Evolutionary conservation across 768 basidiomycete genomes (phyloP).

Genomic region (Hericium coralloides): DNA sequence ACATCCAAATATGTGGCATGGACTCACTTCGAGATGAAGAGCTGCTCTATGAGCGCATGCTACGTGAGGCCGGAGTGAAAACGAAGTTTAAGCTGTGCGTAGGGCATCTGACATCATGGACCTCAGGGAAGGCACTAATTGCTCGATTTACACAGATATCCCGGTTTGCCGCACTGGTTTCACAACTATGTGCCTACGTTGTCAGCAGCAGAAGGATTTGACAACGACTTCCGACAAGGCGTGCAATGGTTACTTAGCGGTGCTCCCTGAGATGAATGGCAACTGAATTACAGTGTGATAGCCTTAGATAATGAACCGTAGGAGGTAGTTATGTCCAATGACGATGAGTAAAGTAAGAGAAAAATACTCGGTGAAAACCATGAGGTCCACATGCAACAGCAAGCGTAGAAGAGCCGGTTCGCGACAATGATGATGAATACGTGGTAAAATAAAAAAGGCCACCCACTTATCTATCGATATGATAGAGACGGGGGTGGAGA

Average conservation of each 20-base stretch:
- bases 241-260: neutral
- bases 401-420: neutral
- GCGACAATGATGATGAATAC: neutral
- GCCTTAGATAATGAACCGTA: neutral
- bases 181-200: neutral
- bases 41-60: slow-evolving; percentile 8
- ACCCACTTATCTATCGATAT: neutral
- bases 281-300: neutral
- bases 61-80: slow-evolving; percentile 11
- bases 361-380: neutral
- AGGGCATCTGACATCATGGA: neutral
- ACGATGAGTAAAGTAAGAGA: neutral
- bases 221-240: neutral
- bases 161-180: neutral
- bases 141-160: neutral
- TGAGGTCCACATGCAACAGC: neutral
- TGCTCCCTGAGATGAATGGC: neutral
- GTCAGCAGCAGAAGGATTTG: neutral
- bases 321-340: neutral
- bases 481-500: neutral
- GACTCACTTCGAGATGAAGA: slow-evolving; percentile 16
- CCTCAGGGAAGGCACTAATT: neutral
- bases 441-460: neutral
- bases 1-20: slow-evolving; percentile 12
- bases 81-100: slow-evolving; percentile 8